A percentile compares a stretch with the other conserved stretches of the same genome.
Conservation (phyloP, 2,329 filamentous ascomycete genomes). For the Sclerotinia trifoliorum region DNA sequence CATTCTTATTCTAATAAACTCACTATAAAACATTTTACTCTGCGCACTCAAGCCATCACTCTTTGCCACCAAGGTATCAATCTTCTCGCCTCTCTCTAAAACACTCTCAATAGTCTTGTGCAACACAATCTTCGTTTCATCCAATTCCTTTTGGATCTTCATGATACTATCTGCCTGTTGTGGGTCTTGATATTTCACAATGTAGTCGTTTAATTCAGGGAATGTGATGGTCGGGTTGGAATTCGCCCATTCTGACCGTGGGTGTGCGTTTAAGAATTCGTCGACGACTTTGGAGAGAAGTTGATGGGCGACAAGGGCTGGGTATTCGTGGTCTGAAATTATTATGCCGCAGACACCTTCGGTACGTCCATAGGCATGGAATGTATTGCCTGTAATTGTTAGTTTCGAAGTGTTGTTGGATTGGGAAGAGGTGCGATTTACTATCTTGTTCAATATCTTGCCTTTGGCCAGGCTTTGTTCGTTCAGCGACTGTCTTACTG, state of each 20-base stretch:
- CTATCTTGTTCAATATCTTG: conserved; percentile 84
- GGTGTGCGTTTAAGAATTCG: conserved; percentile 78
- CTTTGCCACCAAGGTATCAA: conserved; percentile 90
- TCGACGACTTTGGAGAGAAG: conserved; percentile 83
- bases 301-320: conserved; percentile 77
- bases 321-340: conserved; percentile 74
- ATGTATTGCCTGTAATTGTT: conserved; percentile 58
- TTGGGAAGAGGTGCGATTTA: conserved; percentile 37
- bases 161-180: conserved; percentile 86
- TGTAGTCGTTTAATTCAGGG: conserved; percentile 77
- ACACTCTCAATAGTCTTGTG: conserved; percentile 94
- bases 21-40: conserved; percentile 98
- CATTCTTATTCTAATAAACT: conserved; percentile 35
- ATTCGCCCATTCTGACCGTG: conserved; percentile 64
- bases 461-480: conserved; percentile 75
- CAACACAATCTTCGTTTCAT: conserved; percentile 95
- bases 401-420: conserved; percentile 2
- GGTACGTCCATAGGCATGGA: conserved; percentile 74
- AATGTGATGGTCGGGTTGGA: conserved; percentile 57
- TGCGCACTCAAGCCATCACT: conserved; percentile 85
- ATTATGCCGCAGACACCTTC: conserved; percentile 75
- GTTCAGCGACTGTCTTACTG: conserved; percentile 81
- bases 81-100: conserved; percentile 91
- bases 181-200: conserved; percentile 65
- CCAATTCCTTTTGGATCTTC: conserved; percentile 94